Evolutionary conservation across 2,329 filamentous ascomycete species (phyloP), one percentile per base, ranked within the genome.

Genomic region (Microcyclosporella mali): DNA sequence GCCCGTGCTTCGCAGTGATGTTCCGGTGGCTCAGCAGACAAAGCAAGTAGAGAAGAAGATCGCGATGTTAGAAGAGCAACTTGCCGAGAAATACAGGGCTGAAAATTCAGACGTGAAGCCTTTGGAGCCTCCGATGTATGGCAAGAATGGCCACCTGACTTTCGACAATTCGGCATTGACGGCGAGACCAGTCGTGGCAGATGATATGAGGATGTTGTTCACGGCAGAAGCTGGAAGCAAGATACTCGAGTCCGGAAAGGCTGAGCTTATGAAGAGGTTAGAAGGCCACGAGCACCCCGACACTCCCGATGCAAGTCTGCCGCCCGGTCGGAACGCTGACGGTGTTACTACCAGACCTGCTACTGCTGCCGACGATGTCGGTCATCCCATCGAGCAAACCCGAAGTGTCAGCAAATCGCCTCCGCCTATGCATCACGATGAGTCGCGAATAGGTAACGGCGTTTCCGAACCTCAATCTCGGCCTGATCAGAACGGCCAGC

Each of bases 151-250:
- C 4, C 50, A 53, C 32, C 43, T 57, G 11, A 56, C 51, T 4
- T 52, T 53, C 25, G 51, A 54, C 34, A 54, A 43, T 31, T 37
- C 47, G 33, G 49, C 43, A 17, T 37, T 52, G 17, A 47, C 52
- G 16, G 50, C 49, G 33, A 46, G 49, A 18, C 45, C 45, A 4
- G 49, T 54, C 2, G 49, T 54, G 11, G 56, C 46, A 42, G 67
- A 67, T 46, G 70, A 73, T 57, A 70, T 70, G 57, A 69, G 70
- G 56, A 70, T 73, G 59, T 67, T 67, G 30, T 72, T 71, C 47
- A 68, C 68, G 49, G 70, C 70, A 29, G 66, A 66, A 33, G 69
- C 70, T 42, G 71, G 71, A 33, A 65, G 67, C 30, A 66, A 68
- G 51, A 72, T 73, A 43, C 63, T 74, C 31, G 69, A 71, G 41